Conservation (phyloP, 352 stramenopile genomes). For the Elongisporangium prolatum region DNA sequence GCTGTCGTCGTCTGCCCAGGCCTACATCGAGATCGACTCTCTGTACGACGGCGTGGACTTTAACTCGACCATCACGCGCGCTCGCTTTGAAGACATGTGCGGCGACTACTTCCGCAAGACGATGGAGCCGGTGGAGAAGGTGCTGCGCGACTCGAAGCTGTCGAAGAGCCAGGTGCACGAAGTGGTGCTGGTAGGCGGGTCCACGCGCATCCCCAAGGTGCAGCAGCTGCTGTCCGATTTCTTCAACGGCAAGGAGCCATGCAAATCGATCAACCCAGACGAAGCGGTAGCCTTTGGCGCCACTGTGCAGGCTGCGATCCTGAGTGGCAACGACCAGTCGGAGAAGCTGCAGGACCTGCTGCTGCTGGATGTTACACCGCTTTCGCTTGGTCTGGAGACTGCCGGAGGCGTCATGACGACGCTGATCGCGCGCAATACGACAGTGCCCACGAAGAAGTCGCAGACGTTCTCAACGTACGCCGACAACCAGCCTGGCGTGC, state of each 20-base stretch:
- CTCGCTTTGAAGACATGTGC: slow-evolving; percentile 88
- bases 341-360: slow-evolving; percentile 74
- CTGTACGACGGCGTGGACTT: slow-evolving; percentile 93
- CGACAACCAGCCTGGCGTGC: slow-evolving; percentile 66
- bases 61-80: slow-evolving; percentile 89
- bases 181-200: slow-evolving; percentile 29
- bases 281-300: slow-evolving; percentile 59
- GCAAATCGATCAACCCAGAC: slow-evolving; percentile 66
- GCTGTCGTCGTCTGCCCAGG: slow-evolving; percentile 82
- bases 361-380: slow-evolving; percentile 66
- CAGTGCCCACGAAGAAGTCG: slow-evolving; percentile 55
- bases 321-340: slow-evolving; percentile 19
- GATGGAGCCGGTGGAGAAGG: slow-evolving; percentile 72
- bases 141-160: slow-evolving; percentile 22
- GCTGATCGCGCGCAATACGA: slow-evolving; percentile 68
- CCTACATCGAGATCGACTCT: slow-evolving; percentile 90
- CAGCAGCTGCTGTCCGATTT: slow-evolving; percentile 43
- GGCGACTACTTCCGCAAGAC: slow-evolving; percentile 88
- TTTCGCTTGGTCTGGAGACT: slow-evolving; percentile 69
- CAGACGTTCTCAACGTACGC: slow-evolving; percentile 64
- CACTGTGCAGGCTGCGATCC: slow-evolving; percentile 28
- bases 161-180: slow-evolving; percentile 24
- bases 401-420: slow-evolving; percentile 63
- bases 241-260: slow-evolving; percentile 55
- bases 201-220: slow-evolving; percentile 45